Evolutionary conservation across 106 monocot genomes (phyloP).

Genomic region (Iris macrosiphon): DNA sequence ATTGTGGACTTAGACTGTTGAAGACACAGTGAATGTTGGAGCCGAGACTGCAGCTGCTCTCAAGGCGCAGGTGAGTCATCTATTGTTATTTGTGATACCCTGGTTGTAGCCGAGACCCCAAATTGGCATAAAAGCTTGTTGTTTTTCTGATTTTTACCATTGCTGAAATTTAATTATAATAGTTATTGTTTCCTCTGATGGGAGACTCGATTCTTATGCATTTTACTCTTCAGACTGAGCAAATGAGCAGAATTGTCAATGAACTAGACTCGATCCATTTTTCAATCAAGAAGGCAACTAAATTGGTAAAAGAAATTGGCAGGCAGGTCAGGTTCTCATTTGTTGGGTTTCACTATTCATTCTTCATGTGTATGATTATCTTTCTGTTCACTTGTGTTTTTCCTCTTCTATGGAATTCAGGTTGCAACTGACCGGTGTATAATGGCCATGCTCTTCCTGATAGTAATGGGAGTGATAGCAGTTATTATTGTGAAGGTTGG

Average conservation of each 20-base stretch:
- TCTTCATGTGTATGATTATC: not conserved
- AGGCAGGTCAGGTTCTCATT: constrained; percentile 46
- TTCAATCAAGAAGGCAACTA: constrained; percentile 89
- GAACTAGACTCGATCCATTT: constrained; percentile 90
- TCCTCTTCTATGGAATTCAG: constrained; percentile 22
- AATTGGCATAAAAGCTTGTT: no score
- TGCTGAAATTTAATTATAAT: not conserved
- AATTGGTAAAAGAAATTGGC: constrained; percentile 86
- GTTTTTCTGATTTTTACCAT: not conserved
- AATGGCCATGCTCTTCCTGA: constrained; percentile 81
- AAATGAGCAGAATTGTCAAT: constrained; percentile 98
- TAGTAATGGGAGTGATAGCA: constrained; percentile 71
- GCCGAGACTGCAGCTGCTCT: constrained; percentile 81
- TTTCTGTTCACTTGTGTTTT: not conserved
- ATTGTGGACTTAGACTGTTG: constrained; percentile 43
- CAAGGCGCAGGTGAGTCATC: constrained; percentile 67
- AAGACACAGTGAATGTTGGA: constrained; percentile 84
- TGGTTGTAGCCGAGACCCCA: no score
- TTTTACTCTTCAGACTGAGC: constrained; percentile 58
- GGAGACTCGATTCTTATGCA: not conserved
- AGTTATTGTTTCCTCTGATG: not conserved
- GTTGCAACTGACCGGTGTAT: constrained; percentile 90
- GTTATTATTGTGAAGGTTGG: constrained; percentile 84
- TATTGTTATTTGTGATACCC: not conserved
- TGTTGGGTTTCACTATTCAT: not conserved